These are phyloP conservation scores for Malus asiatica DNA, from an alignment of 306 rosid genomes.

Conservation along the genomic window DNA sequence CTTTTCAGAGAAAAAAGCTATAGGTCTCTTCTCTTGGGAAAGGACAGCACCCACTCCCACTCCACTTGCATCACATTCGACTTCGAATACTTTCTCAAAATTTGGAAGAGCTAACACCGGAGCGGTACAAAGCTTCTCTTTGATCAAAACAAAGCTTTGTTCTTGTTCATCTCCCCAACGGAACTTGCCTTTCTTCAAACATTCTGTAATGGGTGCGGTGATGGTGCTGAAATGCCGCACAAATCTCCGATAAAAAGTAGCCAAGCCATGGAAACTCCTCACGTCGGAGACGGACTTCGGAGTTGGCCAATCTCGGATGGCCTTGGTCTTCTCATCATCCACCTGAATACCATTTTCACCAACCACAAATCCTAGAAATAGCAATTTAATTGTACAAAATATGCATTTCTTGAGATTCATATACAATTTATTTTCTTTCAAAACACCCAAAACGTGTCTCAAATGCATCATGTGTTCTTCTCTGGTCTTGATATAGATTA, in stretches of 20 bases:
- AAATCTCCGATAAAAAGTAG: no score
- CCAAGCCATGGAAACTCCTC: no score
- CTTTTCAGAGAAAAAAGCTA: no score
- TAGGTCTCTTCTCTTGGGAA: no score
- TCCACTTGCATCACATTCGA: no score
- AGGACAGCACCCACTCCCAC: no score
- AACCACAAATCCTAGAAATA: not conserved
- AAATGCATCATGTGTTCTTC: not conserved
- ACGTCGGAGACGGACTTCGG: rapidly evolving
- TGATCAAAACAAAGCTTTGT: not conserved
- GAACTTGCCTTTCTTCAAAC: not conserved
- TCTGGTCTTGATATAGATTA: not conserved
- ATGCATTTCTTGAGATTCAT: not conserved
- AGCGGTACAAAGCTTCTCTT: not conserved
- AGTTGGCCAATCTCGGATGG: not conserved
- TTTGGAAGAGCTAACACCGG: not conserved
- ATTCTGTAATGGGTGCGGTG: not conserved
- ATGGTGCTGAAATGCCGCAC: not conserved
- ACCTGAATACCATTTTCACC: not conserved
- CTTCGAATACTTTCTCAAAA: no score
- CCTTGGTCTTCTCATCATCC: not conserved
- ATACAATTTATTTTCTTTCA: not conserved
- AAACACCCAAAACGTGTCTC: not conserved
- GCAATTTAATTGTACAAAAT: not conserved
- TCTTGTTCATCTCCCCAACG: not conserved